phyloP scores from a whole-genome alignment of 2,329 filamentous ascomycete genomes.

The Biscogniauxia marginata region DNA sequence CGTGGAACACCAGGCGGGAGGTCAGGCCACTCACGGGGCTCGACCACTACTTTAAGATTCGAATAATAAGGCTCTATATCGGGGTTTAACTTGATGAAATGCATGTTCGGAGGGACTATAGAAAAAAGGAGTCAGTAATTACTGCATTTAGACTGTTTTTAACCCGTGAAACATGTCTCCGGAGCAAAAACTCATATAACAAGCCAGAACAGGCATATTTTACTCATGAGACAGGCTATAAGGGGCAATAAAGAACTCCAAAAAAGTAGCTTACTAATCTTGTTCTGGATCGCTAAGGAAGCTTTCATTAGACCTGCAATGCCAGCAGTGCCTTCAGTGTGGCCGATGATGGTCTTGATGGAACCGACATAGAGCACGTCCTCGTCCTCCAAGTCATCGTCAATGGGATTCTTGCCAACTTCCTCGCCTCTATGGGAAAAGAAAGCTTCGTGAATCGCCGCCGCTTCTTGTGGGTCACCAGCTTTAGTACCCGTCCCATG shows the following conservation, averaged over 20 bases:
- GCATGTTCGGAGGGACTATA: constrained; percentile 13
- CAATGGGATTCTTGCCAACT: not conserved
- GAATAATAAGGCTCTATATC: constrained; percentile 6
- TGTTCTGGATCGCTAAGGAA: constrained; percentile 4
- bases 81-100: constrained; percentile 4
- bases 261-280: too few relatives aligned
- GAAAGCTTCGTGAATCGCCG: constrained; percentile 20
- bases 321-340: constrained; percentile 17
- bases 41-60: constrained; percentile 1
- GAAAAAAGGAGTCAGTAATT: too few relatives aligned
- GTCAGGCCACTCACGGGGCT: constrained; percentile 7
- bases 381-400: constrained; percentile 1
- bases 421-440: not conserved
- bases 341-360: constrained; percentile 16
- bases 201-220: too few relatives aligned
- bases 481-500: constrained; percentile 30
- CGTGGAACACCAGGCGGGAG: constrained; percentile 4
- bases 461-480: constrained; percentile 27
- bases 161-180: too few relatives aligned
- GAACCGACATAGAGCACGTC: constrained; percentile 8
- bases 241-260: too few relatives aligned
- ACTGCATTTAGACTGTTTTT: too few relatives aligned
- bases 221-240: too few relatives aligned
- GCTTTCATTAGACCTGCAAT: constrained; percentile 15
- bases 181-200: too few relatives aligned